These are phyloP conservation scores for Dipteronia dyeriana DNA, from an alignment of 345 rosid genomes.

Conservation along the genomic window DNA sequence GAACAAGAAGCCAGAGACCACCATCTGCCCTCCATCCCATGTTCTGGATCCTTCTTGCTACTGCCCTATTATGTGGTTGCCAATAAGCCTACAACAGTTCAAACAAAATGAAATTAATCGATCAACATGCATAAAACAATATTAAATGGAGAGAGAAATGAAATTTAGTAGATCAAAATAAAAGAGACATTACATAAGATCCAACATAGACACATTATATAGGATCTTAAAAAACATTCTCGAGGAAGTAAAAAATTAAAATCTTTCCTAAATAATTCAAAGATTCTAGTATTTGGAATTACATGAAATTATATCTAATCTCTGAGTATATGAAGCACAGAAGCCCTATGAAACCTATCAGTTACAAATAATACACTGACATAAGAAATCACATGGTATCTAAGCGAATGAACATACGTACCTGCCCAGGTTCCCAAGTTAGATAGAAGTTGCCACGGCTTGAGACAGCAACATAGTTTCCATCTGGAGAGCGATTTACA, in stretches of 20 bases:
- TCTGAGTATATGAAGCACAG: background rate
- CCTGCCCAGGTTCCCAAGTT: constrained; percentile 99
- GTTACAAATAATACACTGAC: background rate
- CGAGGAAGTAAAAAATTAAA: background rate
- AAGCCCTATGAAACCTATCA: background rate
- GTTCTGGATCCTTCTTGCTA: constrained; percentile 92
- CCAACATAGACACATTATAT: background rate
- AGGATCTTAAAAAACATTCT: background rate
- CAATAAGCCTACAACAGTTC: constrained; percentile 66
- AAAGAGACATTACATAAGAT: background rate
- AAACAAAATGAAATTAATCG: background rate
- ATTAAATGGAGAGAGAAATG: too few relatives aligned
- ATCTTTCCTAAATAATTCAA: background rate
- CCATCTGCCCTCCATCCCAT: constrained; percentile 99
- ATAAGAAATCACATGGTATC: background rate
- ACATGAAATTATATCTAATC: background rate
- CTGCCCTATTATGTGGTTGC: constrained; percentile 98
- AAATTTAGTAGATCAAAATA: background rate
- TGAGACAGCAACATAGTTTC: constrained; percentile 93
- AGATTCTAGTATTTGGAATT: background rate
- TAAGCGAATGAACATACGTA: constrained; percentile 23
- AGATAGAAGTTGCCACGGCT: constrained; percentile 97
- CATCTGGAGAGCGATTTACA: constrained; percentile 91
- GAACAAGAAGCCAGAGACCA: constrained; percentile 98
- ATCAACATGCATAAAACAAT: background rate